Percentiles rank a stretch among this genome's conserved stretches.
phyloP scores from a whole-genome alignment of 2,329 filamentous ascomycete species.

The Elsinoe necatrix region DNA sequence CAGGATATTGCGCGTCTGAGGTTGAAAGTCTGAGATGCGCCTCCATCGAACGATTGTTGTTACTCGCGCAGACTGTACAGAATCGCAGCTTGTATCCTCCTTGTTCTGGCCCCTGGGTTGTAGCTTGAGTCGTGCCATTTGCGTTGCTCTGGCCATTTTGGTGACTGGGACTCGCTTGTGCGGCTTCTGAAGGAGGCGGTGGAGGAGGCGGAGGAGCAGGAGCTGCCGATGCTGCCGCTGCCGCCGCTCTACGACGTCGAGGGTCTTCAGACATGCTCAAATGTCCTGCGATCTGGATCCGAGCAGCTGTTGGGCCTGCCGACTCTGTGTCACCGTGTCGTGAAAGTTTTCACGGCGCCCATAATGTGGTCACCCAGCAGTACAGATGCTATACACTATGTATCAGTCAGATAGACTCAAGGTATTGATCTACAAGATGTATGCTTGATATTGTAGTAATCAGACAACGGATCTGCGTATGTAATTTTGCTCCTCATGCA shows the following conservation, averaged over 20 bases:
- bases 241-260: slow-evolving; percentile 33
- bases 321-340: slow-evolving; percentile 7
- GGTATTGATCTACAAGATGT: neutral
- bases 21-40: slow-evolving; percentile 88
- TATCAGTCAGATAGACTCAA: neutral
- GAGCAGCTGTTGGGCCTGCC: neutral
- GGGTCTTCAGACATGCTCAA: slow-evolving; percentile 37
- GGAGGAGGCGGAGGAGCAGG: slow-evolving; percentile 44
- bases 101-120: slow-evolving; percentile 28
- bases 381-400: neutral
- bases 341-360: neutral
- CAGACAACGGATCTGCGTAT: slow-evolving; percentile 20
- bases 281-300: neutral
- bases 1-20: slow-evolving; percentile 65
- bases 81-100: slow-evolving; percentile 84
- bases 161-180: slow-evolving; percentile 24
- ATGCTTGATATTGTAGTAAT: neutral
- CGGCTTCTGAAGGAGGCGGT: slow-evolving; percentile 37
- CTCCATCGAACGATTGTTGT: slow-evolving; percentile 98
- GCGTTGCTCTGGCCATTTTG: slow-evolving; percentile 19
- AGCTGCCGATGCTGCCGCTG: slow-evolving; percentile 23
- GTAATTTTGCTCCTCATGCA: slow-evolving; percentile 19
- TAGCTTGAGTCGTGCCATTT: slow-evolving; percentile 22
- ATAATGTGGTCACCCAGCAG: neutral
- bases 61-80: slow-evolving; percentile 97